These are phyloP conservation scores for Termitomyces sp. DNA, from an alignment of 768 basidiomycete genomes.

Conservation along the genomic window DNA sequence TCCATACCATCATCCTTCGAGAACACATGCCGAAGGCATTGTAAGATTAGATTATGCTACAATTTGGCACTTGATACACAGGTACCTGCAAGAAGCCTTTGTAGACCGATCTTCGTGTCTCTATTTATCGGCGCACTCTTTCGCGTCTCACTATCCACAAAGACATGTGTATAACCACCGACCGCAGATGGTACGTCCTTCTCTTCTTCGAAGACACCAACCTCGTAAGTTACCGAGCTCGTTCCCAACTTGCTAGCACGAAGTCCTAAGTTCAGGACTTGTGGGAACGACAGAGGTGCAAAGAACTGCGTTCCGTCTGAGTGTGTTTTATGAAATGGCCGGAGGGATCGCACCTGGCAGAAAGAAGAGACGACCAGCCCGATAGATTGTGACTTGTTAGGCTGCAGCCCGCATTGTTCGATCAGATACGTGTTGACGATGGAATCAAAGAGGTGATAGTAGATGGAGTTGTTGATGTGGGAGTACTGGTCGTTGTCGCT, in stretches of 20 bases:
- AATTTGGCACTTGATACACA: constrained; percentile 6
- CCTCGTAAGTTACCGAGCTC: constrained; percentile 76
- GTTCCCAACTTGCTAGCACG: constrained; percentile 62
- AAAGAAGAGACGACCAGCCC: constrained; percentile 77
- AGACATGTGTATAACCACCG: constrained; percentile 77
- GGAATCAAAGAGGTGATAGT: constrained; percentile 80
- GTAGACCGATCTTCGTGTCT: constrained; percentile 40
- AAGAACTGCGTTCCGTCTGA: constrained; percentile 46
- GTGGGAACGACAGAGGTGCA: constrained; percentile 67
- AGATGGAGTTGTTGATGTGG: constrained; percentile 77
- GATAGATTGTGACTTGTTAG: constrained; percentile 46
- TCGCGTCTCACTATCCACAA: constrained; percentile 57
- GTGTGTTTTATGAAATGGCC: neutral
- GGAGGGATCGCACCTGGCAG: constrained; percentile 44
- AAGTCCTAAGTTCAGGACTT: constrained; percentile 64
- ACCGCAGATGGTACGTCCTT: constrained; percentile 35
- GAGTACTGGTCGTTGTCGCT: constrained; percentile 85
- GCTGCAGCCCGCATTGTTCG: constrained; percentile 50
- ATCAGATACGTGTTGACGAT: constrained; percentile 78
- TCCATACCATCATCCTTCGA: neutral
- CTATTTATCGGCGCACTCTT: constrained; percentile 46
- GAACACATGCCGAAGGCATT: too few species aligned
- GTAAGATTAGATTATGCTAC: neutral
- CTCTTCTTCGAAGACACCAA: constrained; percentile 64
- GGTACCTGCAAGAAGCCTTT: constrained; percentile 28